Percentiles rank a stretch among this genome's conserved stretches.
These are phyloP conservation scores for Phaeophleospora eucalypticola DNA, from an alignment of 2,329 filamentous ascomycete genomes.

Conservation along the genomic window DNA sequence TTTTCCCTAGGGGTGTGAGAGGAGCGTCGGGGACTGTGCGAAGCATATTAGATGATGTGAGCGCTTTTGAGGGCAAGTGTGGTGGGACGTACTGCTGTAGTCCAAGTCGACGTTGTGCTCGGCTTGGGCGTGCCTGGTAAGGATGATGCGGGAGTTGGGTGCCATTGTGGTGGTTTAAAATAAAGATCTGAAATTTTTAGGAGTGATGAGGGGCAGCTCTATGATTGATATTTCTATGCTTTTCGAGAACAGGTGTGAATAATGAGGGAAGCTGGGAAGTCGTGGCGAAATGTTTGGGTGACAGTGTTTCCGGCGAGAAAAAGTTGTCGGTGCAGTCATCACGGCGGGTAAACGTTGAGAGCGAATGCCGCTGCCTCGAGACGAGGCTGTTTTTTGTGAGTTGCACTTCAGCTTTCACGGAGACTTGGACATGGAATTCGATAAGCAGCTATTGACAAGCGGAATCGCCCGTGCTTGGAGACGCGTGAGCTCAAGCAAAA, in stretches of 20 bases:
- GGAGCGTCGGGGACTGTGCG: constrained; percentile 33
- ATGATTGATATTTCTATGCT: not conserved
- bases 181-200: not conserved
- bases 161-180: constrained; percentile 22
- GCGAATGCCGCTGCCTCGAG: too few relatives aligned
- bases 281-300: too few relatives aligned
- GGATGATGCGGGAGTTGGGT: constrained; percentile 31
- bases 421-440: too few relatives aligned
- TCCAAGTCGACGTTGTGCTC: constrained; percentile 34
- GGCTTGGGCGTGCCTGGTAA: constrained; percentile 33
- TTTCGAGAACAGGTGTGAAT: not conserved
- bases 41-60: not conserved
- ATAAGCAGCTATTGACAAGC: too few relatives aligned
- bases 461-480: too few relatives aligned
- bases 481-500: too few relatives aligned
- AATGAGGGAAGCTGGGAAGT: too few relatives aligned
- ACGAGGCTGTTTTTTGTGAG: too few relatives aligned
- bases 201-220: not conserved
- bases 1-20: constrained; percentile 31
- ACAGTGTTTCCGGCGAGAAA: too few relatives aligned
- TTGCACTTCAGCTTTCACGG: too few relatives aligned
- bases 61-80: not conserved
- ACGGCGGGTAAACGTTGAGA: too few relatives aligned
- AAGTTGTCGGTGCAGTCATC: too few relatives aligned
- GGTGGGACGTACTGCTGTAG: constrained; percentile 26